phyloP scores from a whole-genome alignment of 2,329 filamentous ascomycete species.

The Monosporascus sp. region DNA sequence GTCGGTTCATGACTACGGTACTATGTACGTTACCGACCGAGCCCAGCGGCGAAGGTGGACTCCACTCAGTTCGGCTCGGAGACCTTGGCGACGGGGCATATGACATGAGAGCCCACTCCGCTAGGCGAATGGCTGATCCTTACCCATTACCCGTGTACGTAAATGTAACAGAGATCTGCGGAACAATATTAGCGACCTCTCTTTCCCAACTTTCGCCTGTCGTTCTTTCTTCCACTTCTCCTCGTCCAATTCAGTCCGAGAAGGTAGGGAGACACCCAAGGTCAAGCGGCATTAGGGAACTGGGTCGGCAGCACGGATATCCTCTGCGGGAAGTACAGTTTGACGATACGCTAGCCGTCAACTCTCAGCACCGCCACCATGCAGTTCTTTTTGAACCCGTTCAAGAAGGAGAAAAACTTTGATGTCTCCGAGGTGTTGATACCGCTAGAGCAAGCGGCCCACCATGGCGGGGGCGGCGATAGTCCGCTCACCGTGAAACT shows the following conservation, averaged over 20 bases:
- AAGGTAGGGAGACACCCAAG: neutral
- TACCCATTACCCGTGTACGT: no score
- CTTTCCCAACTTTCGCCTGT: neutral
- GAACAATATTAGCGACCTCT: no score
- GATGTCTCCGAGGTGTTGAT: slow-evolving; percentile 1
- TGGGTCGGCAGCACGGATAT: slow-evolving; percentile 10
- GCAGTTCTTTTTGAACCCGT: slow-evolving; percentile 4
- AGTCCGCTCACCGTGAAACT: neutral
- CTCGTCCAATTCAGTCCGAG: neutral
- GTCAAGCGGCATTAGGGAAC: neutral
- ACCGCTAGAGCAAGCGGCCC: neutral
- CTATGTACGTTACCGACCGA: no score
- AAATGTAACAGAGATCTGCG: no score
- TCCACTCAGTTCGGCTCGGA: no score
- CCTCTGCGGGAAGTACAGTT: slow-evolving; percentile 21
- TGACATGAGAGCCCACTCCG: no score
- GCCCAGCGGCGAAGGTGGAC: no score
- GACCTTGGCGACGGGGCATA: no score
- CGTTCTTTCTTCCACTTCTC: neutral
- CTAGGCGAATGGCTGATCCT: no score
- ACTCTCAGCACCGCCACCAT: neutral
- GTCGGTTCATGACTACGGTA: no score
- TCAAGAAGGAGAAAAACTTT: neutral
- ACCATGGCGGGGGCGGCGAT: neutral
- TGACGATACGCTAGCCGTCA: neutral